Evolutionary conservation across 305 asterid species (phyloP).

Genomic region (Solanum hybrid): DNA sequence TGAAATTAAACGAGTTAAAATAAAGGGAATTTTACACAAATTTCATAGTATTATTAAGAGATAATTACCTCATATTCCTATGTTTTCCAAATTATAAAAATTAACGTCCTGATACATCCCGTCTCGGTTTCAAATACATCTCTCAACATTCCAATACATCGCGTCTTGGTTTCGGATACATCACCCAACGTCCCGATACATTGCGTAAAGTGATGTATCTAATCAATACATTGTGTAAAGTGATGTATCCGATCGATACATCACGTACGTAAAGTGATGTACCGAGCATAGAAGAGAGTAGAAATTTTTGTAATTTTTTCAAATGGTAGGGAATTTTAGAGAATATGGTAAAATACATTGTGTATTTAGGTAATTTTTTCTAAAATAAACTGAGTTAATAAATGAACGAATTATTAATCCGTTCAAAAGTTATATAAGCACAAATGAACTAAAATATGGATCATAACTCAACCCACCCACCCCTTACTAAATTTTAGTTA

Average conservation of each 20-base stretch:
- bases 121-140: no score
- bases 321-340: no score
- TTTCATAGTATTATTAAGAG: neutral
- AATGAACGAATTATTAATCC: neutral
- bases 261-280: no score
- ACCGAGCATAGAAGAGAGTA: neutral
- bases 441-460: neutral
- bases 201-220: no score
- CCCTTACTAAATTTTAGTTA: neutral
- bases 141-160: no score
- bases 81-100: no score
- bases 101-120: neutral
- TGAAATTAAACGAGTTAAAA: neutral
- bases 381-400: neutral
- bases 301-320: no score
- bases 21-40: neutral
- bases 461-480: neutral
- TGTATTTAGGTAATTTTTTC: neutral
- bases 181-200: neutral
- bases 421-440: no score
- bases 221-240: neutral
- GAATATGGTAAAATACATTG: no score
- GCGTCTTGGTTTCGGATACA: no score
- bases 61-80: no score
- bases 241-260: neutral